A percentile compares a stretch with the other conserved stretches of the same genome.
Conservation (phyloP, 345 rosid genomes). For the Punica granatum region DNA sequence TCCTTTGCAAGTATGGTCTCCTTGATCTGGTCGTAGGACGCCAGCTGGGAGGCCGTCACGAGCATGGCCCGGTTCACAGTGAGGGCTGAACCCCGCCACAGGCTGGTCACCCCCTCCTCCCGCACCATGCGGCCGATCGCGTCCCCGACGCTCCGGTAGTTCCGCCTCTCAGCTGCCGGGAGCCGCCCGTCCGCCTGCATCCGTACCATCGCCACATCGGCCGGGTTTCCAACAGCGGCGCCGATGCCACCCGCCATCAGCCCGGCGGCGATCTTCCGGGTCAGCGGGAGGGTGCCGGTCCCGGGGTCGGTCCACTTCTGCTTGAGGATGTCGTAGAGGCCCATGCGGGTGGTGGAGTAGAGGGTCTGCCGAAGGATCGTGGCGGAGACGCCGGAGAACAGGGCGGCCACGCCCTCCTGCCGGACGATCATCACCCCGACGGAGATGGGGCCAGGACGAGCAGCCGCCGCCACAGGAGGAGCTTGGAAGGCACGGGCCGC, state of each 20-base stretch:
- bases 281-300: constrained; percentile 44
- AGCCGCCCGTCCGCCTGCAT: constrained; percentile 94
- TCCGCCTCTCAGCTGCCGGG: constrained; percentile 51
- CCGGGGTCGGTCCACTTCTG: constrained; percentile 65
- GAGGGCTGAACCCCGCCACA: constrained; percentile 80
- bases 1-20: constrained; percentile 49
- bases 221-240: constrained; percentile 81
- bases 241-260: constrained; percentile 76
- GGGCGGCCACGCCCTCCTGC: constrained; percentile 58
- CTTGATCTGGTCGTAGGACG: constrained; percentile 74
- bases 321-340: constrained; percentile 66
- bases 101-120: constrained; percentile 63
- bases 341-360: constrained; percentile 87
- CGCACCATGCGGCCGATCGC: constrained; percentile 60
- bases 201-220: constrained; percentile 89
- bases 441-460: constrained; percentile 43
- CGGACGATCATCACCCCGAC: constrained; percentile 48
- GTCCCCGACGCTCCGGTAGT: constrained; percentile 70
- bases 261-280: constrained; percentile 50
- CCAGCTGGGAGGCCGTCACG: constrained; percentile 80
- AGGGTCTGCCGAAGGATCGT: constrained; percentile 79
- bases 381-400: constrained; percentile 81
- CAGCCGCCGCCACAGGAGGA: neutral
- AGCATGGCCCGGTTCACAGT: constrained; percentile 87
- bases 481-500: neutral